These are phyloP conservation scores for Striga asiatica DNA, from an alignment of 257 asterid genomes.

Conservation along the genomic window DNA sequence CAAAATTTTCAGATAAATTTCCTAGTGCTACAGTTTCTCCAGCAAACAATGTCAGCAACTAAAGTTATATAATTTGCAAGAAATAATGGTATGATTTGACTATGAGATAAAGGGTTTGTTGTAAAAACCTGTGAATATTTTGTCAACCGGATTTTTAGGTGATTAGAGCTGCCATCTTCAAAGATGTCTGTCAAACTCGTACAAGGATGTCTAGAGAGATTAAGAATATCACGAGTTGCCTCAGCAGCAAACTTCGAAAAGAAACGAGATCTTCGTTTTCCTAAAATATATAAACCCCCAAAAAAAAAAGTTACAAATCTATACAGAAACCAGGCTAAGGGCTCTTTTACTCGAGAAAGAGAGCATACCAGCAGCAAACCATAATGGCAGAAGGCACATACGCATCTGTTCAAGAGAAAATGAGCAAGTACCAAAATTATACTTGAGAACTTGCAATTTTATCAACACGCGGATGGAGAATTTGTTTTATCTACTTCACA, in stretches of 20 bases:
- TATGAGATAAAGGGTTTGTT: constrained; percentile 2
- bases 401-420: constrained; percentile 46
- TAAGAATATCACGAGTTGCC: constrained; percentile 33
- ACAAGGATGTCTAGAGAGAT: constrained; percentile 27
- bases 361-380: constrained; percentile 62
- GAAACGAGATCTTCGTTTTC: constrained; percentile 48
- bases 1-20: background rate
- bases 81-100: background rate
- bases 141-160: constrained; percentile 52
- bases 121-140: constrained; percentile 56
- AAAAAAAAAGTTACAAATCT: background rate
- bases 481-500: background rate
- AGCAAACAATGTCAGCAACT: background rate
- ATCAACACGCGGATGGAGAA: constrained; percentile 11
- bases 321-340: constrained; percentile 14
- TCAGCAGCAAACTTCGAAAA: constrained; percentile 47
- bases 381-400: constrained; percentile 52
- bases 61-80: background rate
- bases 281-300: constrained; percentile 28
- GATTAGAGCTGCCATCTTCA: constrained; percentile 27
- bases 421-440: constrained; percentile 9
- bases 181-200: constrained; percentile 17
- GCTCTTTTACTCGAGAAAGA: no score
- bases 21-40: background rate
- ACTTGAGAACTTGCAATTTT: background rate